These are phyloP conservation scores for Sporothrix dimorphospora DNA, from an alignment of 2,329 filamentous ascomycete species.

Conservation along the genomic window DNA sequence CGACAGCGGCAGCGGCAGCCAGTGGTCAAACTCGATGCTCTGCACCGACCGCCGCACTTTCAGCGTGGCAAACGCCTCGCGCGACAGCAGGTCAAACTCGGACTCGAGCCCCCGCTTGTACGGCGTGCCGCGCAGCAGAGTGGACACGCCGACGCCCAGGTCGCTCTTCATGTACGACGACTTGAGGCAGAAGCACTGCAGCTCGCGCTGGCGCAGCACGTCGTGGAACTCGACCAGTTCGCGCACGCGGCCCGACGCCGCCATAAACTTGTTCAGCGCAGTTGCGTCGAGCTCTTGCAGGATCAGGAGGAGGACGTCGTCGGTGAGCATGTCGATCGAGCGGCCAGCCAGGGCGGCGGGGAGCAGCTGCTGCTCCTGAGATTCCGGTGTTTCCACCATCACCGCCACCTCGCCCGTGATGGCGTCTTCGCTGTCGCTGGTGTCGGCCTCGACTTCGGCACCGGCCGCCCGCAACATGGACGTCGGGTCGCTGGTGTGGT, in stretches of 20 bases:
- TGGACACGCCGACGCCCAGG: conserved; percentile 49
- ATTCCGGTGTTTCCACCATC: neutral
- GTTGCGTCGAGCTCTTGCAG: conserved; percentile 42
- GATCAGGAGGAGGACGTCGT: conserved; percentile 47
- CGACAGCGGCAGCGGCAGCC: conserved; percentile 53
- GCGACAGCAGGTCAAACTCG: conserved; percentile 54
- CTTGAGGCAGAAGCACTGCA: conserved; percentile 54
- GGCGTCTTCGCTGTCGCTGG: neutral
- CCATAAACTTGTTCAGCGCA: conserved; percentile 44
- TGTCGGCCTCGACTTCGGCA: neutral
- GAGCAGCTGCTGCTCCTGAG: neutral
- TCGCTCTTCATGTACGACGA: conserved; percentile 43
- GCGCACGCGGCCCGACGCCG: conserved; percentile 44
- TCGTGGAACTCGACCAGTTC: conserved; percentile 43
- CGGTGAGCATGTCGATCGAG: conserved; percentile 42
- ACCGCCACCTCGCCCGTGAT: neutral
- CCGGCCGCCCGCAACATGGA: conserved; percentile 14
- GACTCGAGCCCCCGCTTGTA: conserved; percentile 42
- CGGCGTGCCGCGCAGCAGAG: conserved; percentile 26
- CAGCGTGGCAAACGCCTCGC: conserved; percentile 45
- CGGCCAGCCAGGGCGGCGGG: neutral
- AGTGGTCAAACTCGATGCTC: conserved; percentile 46
- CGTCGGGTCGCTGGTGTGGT: conserved; percentile 26
- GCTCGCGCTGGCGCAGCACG: conserved; percentile 47
- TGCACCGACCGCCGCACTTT: conserved; percentile 48